Percentiles rank a stretch among this genome's conserved stretches.
phyloP scores from a whole-genome alignment of 352 stramenopile species.

The Phytophthora sansomeana region DNA sequence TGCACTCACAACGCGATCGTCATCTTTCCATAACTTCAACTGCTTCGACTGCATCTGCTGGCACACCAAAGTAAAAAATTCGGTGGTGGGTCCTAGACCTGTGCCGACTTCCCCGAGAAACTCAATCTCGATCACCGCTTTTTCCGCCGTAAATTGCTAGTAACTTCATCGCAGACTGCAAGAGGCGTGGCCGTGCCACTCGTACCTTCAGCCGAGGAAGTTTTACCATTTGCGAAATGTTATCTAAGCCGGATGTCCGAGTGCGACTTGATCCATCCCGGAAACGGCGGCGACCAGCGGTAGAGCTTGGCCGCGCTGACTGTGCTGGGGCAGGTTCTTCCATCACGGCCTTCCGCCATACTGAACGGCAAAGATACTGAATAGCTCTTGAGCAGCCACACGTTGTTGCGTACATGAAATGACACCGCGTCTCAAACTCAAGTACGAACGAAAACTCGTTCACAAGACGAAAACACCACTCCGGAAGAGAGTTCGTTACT shows the following conservation, averaged over 20 bases:
- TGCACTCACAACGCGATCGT: slow-evolving; percentile 28
- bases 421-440: slow-evolving; percentile 67
- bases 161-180: slow-evolving; percentile 80
- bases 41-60: slow-evolving; percentile 72
- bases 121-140: slow-evolving; percentile 82
- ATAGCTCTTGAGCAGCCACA: slow-evolving; percentile 75
- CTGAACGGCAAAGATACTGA: slow-evolving; percentile 67
- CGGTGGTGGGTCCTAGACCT: slow-evolving; percentile 74
- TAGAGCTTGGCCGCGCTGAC: slow-evolving; percentile 17
- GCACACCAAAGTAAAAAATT: slow-evolving; percentile 83
- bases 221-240: slow-evolving; percentile 74
- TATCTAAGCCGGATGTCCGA: slow-evolving; percentile 49
- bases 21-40: slow-evolving; percentile 68
- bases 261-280: slow-evolving; percentile 48
- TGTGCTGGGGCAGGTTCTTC: slow-evolving; percentile 45
- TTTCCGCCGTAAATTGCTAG: slow-evolving; percentile 78
- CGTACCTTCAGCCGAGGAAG: slow-evolving; percentile 81
- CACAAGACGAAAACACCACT: slow-evolving; percentile 64
- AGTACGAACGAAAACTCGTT: slow-evolving; percentile 69
- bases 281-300: slow-evolving; percentile 33
- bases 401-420: slow-evolving; percentile 76
- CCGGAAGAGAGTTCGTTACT: slow-evolving; percentile 64
- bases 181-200: slow-evolving; percentile 61
- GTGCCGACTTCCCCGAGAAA: slow-evolving; percentile 84
- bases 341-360: slow-evolving; percentile 70